Percentiles rank a stretch among this genome's conserved stretches.
Conservation (phyloP, 2,329 filamentous ascomycete genomes). For the Hirsutella minnesotensis region DNA sequence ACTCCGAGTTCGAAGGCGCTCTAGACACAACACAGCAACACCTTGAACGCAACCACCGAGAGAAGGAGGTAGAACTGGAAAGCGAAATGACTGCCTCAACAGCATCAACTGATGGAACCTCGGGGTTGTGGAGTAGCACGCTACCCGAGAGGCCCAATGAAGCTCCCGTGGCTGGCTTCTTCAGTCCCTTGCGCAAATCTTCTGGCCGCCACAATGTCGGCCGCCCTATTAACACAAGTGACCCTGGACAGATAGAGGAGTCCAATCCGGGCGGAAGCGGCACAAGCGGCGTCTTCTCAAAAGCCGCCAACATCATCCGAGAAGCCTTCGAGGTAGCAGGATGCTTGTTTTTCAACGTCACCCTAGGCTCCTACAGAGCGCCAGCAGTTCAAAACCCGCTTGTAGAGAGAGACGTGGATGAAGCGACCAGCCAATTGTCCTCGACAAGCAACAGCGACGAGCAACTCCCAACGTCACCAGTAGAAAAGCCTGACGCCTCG, state of each 20-base stretch:
- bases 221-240: background rate
- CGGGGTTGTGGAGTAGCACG: background rate
- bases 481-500: constrained; percentile 2
- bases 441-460: constrained; percentile 13
- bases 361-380: constrained; percentile 7
- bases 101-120: background rate
- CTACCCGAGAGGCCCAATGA: background rate
- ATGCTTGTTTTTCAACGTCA: constrained; percentile 19
- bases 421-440: constrained; percentile 7
- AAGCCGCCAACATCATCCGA: constrained; percentile 30
- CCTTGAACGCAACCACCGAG: background rate
- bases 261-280: background rate
- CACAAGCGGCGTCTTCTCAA: constrained; percentile 20
- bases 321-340: constrained; percentile 30
- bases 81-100: background rate
- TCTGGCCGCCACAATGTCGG: background rate
- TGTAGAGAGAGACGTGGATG: constrained; percentile 6
- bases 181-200: background rate
- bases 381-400: background rate
- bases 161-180: background rate
- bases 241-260: background rate
- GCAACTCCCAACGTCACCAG: background rate
- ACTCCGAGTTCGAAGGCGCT: constrained; percentile 5
- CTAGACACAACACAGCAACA: constrained; percentile 8
- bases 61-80: background rate